Conservation (phyloP, 2,329 filamentous ascomycete species). For the Aaosphaeria arxii region DNA sequence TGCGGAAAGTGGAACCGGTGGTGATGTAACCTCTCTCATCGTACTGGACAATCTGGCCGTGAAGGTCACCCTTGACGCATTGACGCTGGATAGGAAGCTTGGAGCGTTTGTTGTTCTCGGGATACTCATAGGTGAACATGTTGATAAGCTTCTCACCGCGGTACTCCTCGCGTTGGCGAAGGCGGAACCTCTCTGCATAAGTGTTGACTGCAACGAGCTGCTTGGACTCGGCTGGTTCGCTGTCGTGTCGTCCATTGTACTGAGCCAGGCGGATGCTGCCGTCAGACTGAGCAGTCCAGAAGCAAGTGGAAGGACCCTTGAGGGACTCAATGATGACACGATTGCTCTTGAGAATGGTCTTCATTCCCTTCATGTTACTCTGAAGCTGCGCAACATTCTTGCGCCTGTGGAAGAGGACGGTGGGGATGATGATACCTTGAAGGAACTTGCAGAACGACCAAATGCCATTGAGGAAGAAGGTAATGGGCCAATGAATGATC, state of each 20-base stretch:
- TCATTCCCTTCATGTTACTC: slow-evolving; percentile 45
- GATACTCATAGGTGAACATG: slow-evolving; percentile 45
- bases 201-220: slow-evolving; percentile 39
- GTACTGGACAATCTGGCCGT: slow-evolving; percentile 46
- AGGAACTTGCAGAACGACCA: slow-evolving; percentile 42
- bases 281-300: slow-evolving; percentile 27
- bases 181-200: slow-evolving; percentile 43
- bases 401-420: slow-evolving; percentile 45
- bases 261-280: slow-evolving; percentile 17
- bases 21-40: slow-evolving; percentile 48
- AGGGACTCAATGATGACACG: slow-evolving; percentile 22
- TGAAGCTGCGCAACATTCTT: slow-evolving; percentile 42
- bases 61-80: slow-evolving; percentile 43
- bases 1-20: slow-evolving; percentile 47
- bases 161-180: slow-evolving; percentile 42
- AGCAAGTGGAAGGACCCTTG: slow-evolving; percentile 41
- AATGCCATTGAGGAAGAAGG: slow-evolving; percentile 34
- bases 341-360: slow-evolving; percentile 40
- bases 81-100: slow-evolving; percentile 30
- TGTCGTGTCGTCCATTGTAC: slow-evolving; percentile 42
- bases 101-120: slow-evolving; percentile 21
- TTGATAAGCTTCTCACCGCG: slow-evolving; percentile 37
- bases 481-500: slow-evolving; percentile 26
- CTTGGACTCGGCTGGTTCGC: slow-evolving; percentile 20
- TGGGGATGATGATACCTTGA: slow-evolving; percentile 40